phyloP scores from a whole-genome alignment of 2,329 filamentous ascomycete species.

The Colletotrichum coccodes region DNA sequence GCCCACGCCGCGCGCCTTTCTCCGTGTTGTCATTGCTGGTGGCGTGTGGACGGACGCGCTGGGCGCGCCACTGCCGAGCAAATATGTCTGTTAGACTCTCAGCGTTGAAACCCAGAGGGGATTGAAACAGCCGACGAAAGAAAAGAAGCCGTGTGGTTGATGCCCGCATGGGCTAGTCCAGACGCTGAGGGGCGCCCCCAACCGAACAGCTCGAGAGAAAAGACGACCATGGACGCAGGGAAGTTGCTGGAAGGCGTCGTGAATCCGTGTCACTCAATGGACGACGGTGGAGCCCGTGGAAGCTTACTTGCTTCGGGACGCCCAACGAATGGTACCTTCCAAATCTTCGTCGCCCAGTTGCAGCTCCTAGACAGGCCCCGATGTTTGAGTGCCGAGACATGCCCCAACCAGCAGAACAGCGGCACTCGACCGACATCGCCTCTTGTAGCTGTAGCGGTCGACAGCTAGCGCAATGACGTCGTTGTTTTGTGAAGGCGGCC shows the following conservation, averaged over 20 bases:
- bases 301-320: background rate
- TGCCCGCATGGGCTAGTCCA: slow-evolving; percentile 3
- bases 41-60: slow-evolving; percentile 2
- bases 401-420: background rate
- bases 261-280: background rate
- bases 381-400: slow-evolving; percentile 1
- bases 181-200: background rate
- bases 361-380: background rate
- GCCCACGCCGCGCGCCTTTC: background rate
- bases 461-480: too few species aligned
- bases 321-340: background rate
- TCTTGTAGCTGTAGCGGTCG: background rate
- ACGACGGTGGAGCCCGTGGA: background rate
- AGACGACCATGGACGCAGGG: slow-evolving; percentile 13
- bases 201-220: slow-evolving; percentile 28
- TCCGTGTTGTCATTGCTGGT: slow-evolving; percentile 2
- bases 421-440: background rate
- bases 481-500: too few species aligned
- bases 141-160: slow-evolving; percentile 16
- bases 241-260: slow-evolving; percentile 14
- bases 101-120: background rate
- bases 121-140: slow-evolving; percentile 24
- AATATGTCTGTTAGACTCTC: background rate
- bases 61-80: slow-evolving; percentile 3
- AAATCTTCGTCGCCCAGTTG: background rate